Base-by-base conservation (phyloP, 225 moss, liverwort and hornwort genomes). In the Rhytidiadelphus loreus region DNA sequence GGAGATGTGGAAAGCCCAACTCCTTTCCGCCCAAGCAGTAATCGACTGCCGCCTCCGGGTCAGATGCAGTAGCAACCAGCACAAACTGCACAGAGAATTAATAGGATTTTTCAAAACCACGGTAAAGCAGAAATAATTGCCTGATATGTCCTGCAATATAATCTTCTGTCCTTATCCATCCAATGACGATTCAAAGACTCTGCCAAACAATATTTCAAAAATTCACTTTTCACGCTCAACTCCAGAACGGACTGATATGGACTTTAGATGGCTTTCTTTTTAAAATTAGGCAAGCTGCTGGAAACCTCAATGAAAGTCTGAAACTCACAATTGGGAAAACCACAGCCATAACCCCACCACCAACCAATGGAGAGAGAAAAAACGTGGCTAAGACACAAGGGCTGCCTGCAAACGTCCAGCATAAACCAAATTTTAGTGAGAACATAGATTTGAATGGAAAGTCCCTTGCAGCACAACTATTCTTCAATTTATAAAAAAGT, bases 321-420 rank as follows among this genome's bases (percentile, higher is more conserved):
- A 55, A 86, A 88, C 95, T 95, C 81, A 98, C 98, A 90, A 97
- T 86, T 71, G 99, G 99, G 86, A 99, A 99, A 63, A 99, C 95
- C 87, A 96, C 94, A 77, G 97, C 96, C 99, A 99, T 99, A 30
- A 97, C 99, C 70, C 97, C 99, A 84, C 96, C 99, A 90, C 97
- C 94, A 83, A 97, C 95, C 85, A 99, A 93, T 48, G 99, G 96
- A 79, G 97, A 95, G 64, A 97, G 92, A 89, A 96, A 97, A 89
- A 96, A 96, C 39, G 99, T 99, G 65, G 99, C 97, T 66, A 99
- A 95, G 48, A 99, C 99, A 92, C 95, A 96, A 52, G 99, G 99
- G 91, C 97, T 97, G 53, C 99, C 98, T 98, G 98, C 92, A 95
- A 84, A 88, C 75, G 72, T 83, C 86, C 91, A 89, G 66, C 75